Conservation (phyloP, 2,329 filamentous ascomycete species). For the Ophiostoma montium region DNA sequence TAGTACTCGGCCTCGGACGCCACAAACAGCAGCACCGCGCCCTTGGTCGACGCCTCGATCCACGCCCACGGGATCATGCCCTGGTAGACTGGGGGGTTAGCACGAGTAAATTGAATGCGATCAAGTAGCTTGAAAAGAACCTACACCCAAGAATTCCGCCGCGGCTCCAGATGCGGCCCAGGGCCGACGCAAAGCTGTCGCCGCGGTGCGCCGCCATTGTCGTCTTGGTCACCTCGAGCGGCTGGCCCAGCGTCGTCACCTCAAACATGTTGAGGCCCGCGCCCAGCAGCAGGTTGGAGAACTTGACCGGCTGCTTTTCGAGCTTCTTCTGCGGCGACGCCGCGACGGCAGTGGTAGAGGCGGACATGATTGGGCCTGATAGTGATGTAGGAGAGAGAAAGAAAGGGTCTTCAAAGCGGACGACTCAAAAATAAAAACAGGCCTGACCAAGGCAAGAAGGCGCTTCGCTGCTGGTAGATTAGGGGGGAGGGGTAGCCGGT, state of each 20-base stretch:
- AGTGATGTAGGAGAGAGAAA: background rate
- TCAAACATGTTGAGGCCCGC: constrained; percentile 94
- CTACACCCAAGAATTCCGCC: constrained; percentile 89
- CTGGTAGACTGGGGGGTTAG: constrained; percentile 66
- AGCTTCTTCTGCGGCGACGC: constrained; percentile 39
- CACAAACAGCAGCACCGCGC: constrained; percentile 96
- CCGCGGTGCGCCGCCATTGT: constrained; percentile 96
- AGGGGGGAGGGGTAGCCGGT: constrained; percentile 3
- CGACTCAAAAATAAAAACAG: constrained; percentile 24
- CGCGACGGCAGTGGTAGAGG: constrained; percentile 36
- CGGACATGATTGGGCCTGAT: constrained; percentile 38
- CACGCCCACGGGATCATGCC: constrained; percentile 99
- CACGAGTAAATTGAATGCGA: constrained; percentile 1
- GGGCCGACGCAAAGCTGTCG: constrained; percentile 70
- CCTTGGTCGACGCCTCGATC: constrained; percentile 99
- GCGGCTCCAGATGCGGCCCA: constrained; percentile 81
- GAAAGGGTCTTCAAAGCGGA: constrained; percentile 4
- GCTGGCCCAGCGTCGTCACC: constrained; percentile 55
- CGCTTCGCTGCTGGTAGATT: constrained; percentile 60
- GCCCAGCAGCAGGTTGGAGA: constrained; percentile 93
- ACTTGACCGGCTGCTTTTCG: constrained; percentile 99
- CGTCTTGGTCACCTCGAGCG: constrained; percentile 97
- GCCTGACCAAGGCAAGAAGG: constrained; percentile 97
- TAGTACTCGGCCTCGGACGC: constrained; percentile 97
- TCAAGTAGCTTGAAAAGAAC: constrained; percentile 20